phyloP scores from a whole-genome alignment of 2,329 filamentous ascomycete genomes.

The Aureobasidium leucospermi region DNA sequence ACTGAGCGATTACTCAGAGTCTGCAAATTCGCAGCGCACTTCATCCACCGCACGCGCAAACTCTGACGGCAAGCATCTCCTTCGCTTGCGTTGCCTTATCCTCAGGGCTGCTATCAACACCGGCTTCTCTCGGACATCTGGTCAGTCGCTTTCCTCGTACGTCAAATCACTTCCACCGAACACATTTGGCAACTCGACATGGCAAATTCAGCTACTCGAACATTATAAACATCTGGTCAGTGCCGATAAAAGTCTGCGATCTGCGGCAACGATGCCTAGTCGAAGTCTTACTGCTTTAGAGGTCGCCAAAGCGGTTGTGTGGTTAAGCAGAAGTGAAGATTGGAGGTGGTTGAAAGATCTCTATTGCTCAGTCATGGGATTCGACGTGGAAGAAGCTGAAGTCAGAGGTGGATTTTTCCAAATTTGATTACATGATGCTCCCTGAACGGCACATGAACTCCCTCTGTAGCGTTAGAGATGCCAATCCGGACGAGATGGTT shows the following conservation, averaged over 20 bases:
- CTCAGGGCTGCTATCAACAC: constrained; percentile 80
- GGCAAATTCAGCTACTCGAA: constrained; percentile 64
- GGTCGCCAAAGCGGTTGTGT: constrained; percentile 68
- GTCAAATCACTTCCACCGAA: constrained; percentile 67
- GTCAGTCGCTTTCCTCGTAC: constrained; percentile 60
- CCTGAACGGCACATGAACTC: no score
- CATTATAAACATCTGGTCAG: constrained; percentile 76
- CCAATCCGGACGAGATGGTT: no score
- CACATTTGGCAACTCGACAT: constrained; percentile 66
- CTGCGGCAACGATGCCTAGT: constrained; percentile 47
- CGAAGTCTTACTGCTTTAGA: constrained; percentile 63
- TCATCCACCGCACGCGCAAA: constrained; percentile 65
- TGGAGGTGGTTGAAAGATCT: constrained; percentile 77
- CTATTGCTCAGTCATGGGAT: constrained; percentile 78
- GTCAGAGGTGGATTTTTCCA: constrained; percentile 21
- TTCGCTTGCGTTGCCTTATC: constrained; percentile 69
- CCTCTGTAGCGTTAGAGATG: no score
- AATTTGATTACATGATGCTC: neutral
- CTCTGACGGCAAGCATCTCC: constrained; percentile 70
- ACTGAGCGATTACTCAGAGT: constrained; percentile 70
- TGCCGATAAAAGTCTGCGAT: constrained; percentile 61
- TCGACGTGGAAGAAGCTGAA: constrained; percentile 70
- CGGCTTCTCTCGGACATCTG: constrained; percentile 61
- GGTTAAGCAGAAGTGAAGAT: constrained; percentile 64
- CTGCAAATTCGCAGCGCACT: constrained; percentile 50